Evolutionary conservation across 495 filamentous ascomycete species (phyloP).

Genomic region (Talaromyces ruber): DNA sequence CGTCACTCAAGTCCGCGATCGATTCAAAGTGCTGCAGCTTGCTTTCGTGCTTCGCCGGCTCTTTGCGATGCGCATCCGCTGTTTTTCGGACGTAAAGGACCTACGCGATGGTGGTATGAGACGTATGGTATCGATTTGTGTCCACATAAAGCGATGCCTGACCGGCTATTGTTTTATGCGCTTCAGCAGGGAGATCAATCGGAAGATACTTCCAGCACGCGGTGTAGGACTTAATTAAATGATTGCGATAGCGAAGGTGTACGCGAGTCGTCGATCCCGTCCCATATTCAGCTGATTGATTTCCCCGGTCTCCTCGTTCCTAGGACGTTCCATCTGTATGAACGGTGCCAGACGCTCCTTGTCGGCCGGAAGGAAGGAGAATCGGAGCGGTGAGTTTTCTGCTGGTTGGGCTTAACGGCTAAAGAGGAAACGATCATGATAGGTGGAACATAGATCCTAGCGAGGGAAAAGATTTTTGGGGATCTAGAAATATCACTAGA

Average conservation of each 20-base stretch:
- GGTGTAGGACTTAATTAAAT: not conserved
- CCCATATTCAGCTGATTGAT: not conserved
- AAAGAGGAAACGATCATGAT: not conserved
- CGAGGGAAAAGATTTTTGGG: not conserved
- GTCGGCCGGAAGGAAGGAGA: not conserved
- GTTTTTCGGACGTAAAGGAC: not conserved
- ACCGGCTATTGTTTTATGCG: not conserved
- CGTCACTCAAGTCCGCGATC: not conserved
- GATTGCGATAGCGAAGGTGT: not conserved
- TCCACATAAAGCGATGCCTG: not conserved
- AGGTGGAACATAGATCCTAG: not conserved
- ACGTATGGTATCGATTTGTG: not conserved
- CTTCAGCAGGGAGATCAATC: not conserved
- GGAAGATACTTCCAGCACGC: not conserved
- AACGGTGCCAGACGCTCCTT: not conserved
- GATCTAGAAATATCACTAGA: not conserved
- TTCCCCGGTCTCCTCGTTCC: not conserved
- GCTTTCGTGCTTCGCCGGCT: not conserved
- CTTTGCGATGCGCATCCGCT: not conserved
- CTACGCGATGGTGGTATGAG: not conserved
- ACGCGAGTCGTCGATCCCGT: not conserved
- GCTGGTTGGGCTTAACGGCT: not conserved
- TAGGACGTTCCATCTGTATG: too few species aligned
- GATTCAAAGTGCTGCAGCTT: not conserved
- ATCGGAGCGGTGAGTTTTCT: not conserved